A percentile compares a stretch with the other conserved stretches of the same genome.
Conservation (phyloP, 2,329 filamentous ascomycete genomes). For the Didymella keratinophila region DNA sequence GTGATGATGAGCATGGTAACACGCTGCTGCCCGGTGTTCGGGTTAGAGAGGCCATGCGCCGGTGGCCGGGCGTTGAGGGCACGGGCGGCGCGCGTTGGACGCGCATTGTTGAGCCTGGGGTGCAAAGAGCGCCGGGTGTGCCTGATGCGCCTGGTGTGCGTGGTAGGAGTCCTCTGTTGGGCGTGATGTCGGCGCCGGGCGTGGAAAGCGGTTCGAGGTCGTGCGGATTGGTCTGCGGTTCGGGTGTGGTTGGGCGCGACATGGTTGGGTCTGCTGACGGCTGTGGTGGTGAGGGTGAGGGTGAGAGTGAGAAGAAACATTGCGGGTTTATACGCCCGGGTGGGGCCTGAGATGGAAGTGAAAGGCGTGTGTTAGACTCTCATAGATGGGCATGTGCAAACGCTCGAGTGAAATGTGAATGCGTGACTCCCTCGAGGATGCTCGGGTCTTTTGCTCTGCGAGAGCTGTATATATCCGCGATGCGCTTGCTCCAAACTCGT, state of each 20-base stretch:
- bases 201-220: background rate
- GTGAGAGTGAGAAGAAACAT: background rate
- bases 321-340: background rate
- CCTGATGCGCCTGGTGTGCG: background rate
- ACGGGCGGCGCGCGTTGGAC: constrained; percentile 4
- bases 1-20: constrained; percentile 29
- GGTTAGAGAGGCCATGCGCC: constrained; percentile 8
- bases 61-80: constrained; percentile 6
- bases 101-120: constrained; percentile 1
- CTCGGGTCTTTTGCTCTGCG: background rate
- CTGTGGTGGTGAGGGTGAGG: background rate
- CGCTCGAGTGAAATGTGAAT: constrained; percentile 3
- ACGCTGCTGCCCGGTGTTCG: constrained; percentile 23
- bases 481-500: background rate
- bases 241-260: background rate
- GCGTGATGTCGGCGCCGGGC: background rate
- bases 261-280: background rate
- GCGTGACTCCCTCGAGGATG: background rate
- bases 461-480: background rate
- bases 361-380: background rate
- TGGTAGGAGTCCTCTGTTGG: background rate
- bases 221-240: background rate
- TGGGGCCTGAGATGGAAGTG: background rate
- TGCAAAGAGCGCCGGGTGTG: background rate
- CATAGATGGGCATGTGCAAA: constrained; percentile 5